A percentile compares a stretch with the other conserved stretches of the same genome.
Conservation (phyloP, 208 protist species). For the Phytomonas francai region DNA sequence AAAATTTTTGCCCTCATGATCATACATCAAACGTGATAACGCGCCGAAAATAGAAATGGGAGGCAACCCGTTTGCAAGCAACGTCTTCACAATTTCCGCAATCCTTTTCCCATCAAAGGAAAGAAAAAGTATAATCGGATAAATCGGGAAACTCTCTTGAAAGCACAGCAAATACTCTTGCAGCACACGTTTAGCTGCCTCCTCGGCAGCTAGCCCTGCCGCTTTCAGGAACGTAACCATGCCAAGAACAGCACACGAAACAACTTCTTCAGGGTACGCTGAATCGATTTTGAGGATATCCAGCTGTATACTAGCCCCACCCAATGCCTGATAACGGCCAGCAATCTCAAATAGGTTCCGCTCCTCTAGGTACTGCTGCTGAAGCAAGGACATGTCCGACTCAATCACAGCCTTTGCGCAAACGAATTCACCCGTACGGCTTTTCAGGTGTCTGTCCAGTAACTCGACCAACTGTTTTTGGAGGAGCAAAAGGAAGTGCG, state of each 20-base stretch:
- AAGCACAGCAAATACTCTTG: conserved; percentile 58
- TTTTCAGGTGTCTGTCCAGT: conserved; percentile 24
- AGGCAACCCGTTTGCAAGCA: conserved; percentile 38
- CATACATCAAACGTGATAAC: conserved; percentile 41
- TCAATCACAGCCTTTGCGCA: conserved; percentile 18
- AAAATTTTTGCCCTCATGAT: conserved; percentile 23
- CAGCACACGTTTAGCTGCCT: conserved; percentile 50
- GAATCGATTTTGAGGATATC: conserved; percentile 72
- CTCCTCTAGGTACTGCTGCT: conserved; percentile 41
- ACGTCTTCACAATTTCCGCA: conserved; percentile 18
- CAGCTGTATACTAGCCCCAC: conserved; percentile 74
- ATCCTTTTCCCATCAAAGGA: conserved; percentile 28
- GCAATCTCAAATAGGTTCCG: conserved; percentile 55
- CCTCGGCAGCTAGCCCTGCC: conserved; percentile 26
- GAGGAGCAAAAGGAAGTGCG: conserved; percentile 58
- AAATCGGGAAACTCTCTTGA: conserved; percentile 46
- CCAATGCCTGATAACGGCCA: conserved; percentile 45
- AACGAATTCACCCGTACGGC: conserved; percentile 16
- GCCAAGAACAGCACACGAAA: conserved; percentile 28
- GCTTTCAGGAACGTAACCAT: conserved; percentile 57
- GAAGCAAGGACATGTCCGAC: conserved; percentile 35
- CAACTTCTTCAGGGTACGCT: conserved; percentile 33
- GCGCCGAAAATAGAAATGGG: conserved; percentile 37
- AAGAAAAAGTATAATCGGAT: conserved; percentile 62
- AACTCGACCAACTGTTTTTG: conserved; percentile 56